Percentiles rank a stretch among this genome's conserved stretches.
Conservation (phyloP, 768 basidiomycete genomes). For the Mycena alexandri region DNA sequence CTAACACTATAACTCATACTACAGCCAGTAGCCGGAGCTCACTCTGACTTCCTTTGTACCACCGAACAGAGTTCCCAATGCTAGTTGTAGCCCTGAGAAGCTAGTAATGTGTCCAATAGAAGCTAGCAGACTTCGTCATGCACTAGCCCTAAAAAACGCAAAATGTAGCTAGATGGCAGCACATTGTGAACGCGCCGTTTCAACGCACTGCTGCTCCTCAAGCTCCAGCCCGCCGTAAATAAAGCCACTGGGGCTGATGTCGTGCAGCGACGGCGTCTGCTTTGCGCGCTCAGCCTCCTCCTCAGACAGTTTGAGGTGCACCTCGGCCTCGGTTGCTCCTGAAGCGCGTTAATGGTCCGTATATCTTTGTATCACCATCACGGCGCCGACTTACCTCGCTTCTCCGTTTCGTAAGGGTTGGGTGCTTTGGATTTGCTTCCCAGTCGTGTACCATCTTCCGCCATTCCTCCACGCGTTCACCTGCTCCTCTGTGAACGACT, state of each 20-base stretch:
- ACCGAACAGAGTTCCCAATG: too few species aligned
- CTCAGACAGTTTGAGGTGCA: constrained; percentile 1
- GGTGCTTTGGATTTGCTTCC: background rate
- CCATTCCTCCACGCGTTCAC: constrained; percentile 4
- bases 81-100: background rate
- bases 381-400: background rate
- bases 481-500: constrained; percentile 4
- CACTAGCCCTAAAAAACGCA: too few species aligned
- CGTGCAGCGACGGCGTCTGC: constrained; percentile 10
- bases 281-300: constrained; percentile 8
- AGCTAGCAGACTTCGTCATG: too few species aligned
- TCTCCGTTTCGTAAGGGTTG: constrained; percentile 1
- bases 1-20: too few species aligned
- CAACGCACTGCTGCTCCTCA: constrained; percentile 25
- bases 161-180: too few species aligned
- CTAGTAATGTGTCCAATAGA: too few species aligned
- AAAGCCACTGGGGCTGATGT: constrained; percentile 12
- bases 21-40: too few species aligned
- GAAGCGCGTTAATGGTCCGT: background rate
- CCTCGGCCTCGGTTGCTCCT: too few species aligned
- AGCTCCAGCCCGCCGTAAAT: background rate
- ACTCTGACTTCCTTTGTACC: too few species aligned
- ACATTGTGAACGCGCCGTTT: too few species aligned
- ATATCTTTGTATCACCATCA: too few species aligned
- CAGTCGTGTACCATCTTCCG: background rate